Base-by-base conservation (phyloP, 768 basidiomycete species). In the Boletus sensibilis region DNA sequence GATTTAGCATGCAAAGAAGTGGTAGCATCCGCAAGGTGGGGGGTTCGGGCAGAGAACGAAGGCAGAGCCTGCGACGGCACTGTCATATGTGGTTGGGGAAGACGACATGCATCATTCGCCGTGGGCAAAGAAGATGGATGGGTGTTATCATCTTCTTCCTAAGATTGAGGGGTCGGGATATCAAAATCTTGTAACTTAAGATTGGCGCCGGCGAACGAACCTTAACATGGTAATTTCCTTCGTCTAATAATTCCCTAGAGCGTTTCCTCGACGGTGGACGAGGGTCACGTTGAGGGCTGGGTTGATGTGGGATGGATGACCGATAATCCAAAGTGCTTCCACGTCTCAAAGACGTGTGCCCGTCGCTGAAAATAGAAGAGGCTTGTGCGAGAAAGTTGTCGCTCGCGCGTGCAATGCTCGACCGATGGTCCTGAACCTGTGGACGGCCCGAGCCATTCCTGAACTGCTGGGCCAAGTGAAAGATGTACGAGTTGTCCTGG, bases 381-480 rank as follows among this genome's bases (percentile, higher is more conserved):
- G 57, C 72, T 50, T 70, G 68, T 29, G 70, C 61, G 29, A 70
- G 70, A 60, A 72, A 72, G 35, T 55, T 62, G 58, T 72, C 70
- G 53, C 72, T 72, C 5, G 67, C 72, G 23, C 66, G 68, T 38
- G 70, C 70, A 5, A 71, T 73, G 50, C 59, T 68, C 14, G 68
- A 64, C 20, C 72, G 66, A 53, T 72, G 59, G 54, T 72, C 72
- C 52, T 72, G 67, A 10, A 55, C 54, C 9, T 64, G 68, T n/a
- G 65, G 51, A 47, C 68, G 68, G 2, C 35, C 49, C 14, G 59
- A 54, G 7, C 50, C 52, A 49, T 53, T 56, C 46, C 61, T 64
- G 46, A 61, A 53, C 29, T 68, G 68, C 23, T 72, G 68, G 25
- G 64, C 61, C 47, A 59, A 44, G 16, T 65, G 66, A 33, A 53